Percentiles rank a stretch among this genome's conserved stretches.
phyloP scores from a whole-genome alignment of 495 filamentous ascomycete species.

The Hypomontagnella monticulosa region DNA sequence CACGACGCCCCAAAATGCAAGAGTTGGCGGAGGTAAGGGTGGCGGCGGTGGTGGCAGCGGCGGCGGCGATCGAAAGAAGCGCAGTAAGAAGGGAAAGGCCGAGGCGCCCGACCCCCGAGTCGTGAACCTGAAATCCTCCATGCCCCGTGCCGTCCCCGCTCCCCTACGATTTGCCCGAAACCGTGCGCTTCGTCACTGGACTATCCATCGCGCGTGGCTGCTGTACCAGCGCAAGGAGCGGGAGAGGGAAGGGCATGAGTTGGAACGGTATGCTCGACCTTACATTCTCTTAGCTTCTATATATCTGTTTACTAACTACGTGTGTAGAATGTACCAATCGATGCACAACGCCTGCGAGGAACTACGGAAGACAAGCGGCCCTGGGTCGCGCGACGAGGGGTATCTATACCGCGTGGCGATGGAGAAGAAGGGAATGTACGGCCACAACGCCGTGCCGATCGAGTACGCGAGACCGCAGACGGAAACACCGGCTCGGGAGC shows the following conservation, averaged over 20 bases:
- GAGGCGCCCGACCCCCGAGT: constrained; percentile 38
- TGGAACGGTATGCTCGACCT: constrained; percentile 60
- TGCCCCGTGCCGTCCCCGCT: constrained; percentile 61
- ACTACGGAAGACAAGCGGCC: constrained; percentile 72
- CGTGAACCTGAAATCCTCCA: constrained; percentile 40
- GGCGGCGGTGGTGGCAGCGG: neutral
- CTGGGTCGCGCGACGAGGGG: constrained; percentile 69
- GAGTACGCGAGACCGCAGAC: constrained; percentile 88
- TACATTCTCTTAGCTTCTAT: neutral
- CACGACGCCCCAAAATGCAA: constrained; percentile 15
- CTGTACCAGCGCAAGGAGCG: constrained; percentile 73
- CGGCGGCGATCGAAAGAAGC: constrained; percentile 6
- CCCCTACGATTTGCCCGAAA: constrained; percentile 87
- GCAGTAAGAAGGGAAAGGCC: constrained; percentile 23
- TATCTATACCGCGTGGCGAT: constrained; percentile 84
- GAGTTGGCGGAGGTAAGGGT: neutral
- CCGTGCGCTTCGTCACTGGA: constrained; percentile 95
- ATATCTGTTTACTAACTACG: constrained; percentile 17
- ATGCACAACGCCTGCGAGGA: constrained; percentile 86
- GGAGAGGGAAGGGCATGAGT: constrained; percentile 65
- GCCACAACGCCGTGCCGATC: constrained; percentile 73
- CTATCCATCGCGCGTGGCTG: constrained; percentile 95
- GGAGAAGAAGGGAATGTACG: constrained; percentile 82
- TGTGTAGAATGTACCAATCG: constrained; percentile 67
- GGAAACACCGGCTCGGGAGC: constrained; percentile 73